Base-by-base conservation (phyloP, 495 filamentous ascomycete species). In the Parathielavia hyrcaniae region DNA sequence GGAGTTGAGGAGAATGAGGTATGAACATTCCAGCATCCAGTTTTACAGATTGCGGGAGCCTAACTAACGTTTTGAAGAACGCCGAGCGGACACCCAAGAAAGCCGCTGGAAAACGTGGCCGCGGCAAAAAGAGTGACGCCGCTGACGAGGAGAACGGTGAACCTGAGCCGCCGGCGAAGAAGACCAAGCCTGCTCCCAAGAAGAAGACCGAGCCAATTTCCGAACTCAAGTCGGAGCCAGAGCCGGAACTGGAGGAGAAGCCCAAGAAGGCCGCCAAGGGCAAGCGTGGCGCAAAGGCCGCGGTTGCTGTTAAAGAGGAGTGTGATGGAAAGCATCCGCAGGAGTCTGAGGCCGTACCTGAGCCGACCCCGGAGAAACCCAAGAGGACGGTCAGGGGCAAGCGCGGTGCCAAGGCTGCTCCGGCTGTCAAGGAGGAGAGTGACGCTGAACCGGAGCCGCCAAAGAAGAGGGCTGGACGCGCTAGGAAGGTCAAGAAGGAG, bases 31-130 rank as follows among this genome's bases (percentile, higher is more conserved):
- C 26, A 22, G 46, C 38, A 22, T 8, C 6, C 5, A 5, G 19
- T 40, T 52, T 1, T 12, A 16, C 10, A 19, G 17, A 35, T 2
- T 17, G 3, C 16, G 5, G 1, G 17, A 19, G 5, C 1, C 16
- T 17, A 26, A 53, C 4, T 49, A 39, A 32, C 50, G 58, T 53
- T 41, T 52, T 10, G 3, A 34, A 75, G 62, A 64, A 59, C 17
- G 64, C 55, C 14, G 65, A 67, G 22, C 62, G 64, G 5, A 62
- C 57, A 10, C 51, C 69, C 51, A 65, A 73, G 48, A 49, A 49
- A 34, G 55, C 68, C 19, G 36, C 22, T n/a, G 62, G 57, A 30
- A 73, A 75, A 56, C 67, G 72, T 40, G 60, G 66, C 35, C 72
- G 72, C 12, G 47, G 14, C 55, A 77, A 74, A 65, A 70, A 69